Percentiles rank a stretch among this genome's conserved stretches.
These are phyloP conservation scores for Lepiota subincarnata DNA, from an alignment of 768 basidiomycete species.

Conservation along the genomic window DNA sequence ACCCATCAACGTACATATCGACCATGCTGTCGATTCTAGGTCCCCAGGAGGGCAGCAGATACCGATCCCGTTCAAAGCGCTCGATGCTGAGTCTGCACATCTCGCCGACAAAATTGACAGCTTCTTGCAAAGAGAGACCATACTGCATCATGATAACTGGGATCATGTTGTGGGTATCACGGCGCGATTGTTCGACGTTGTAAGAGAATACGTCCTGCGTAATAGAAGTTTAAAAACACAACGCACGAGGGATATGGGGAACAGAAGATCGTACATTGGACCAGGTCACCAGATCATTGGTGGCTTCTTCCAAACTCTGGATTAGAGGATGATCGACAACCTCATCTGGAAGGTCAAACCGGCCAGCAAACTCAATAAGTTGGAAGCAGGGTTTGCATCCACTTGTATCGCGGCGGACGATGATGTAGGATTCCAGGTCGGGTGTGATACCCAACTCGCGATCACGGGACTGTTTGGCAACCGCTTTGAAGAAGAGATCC, in stretches of 20 bases:
- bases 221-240: conserved; percentile 5
- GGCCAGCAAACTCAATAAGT: conserved; percentile 68
- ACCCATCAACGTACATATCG: conserved; percentile 49
- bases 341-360: conserved; percentile 66
- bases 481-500: conserved; percentile 63
- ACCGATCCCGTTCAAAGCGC: conserved; percentile 44
- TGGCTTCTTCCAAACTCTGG: conserved; percentile 54
- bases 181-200: conserved; percentile 66
- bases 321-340: conserved; percentile 66
- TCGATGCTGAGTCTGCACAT: conserved; percentile 54
- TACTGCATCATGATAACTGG: conserved; percentile 60
- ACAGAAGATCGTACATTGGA: conserved; percentile 55
- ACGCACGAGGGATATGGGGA: neutral
- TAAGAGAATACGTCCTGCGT: conserved; percentile 75
- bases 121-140: conserved; percentile 52
- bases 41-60: conserved; percentile 56
- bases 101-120: conserved; percentile 59
- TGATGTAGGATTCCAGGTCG: conserved; percentile 70
- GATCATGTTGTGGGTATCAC: conserved; percentile 71
- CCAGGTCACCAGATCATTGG: conserved; percentile 82
- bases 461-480: conserved; percentile 56
- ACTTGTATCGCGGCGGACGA: conserved; percentile 48
- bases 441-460: conserved; percentile 49
- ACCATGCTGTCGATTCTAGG: conserved; percentile 55
- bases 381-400: conserved; percentile 74